Conservation (phyloP, 192 early-diverging fungal genomes). For the Ambispora gerdemannii region DNA sequence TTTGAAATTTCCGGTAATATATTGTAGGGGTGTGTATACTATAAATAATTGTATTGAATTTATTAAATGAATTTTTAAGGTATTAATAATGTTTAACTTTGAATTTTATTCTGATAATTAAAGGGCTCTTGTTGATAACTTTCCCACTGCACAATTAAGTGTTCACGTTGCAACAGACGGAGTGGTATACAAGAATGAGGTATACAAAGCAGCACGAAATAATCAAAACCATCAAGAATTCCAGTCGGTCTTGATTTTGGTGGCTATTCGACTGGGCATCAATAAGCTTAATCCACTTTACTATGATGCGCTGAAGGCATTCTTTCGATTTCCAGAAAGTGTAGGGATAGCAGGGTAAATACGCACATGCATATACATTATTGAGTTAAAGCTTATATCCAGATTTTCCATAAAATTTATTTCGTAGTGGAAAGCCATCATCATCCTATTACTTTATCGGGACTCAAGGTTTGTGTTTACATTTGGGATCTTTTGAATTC, state of each 20-base stretch:
- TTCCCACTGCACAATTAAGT: slow-evolving; percentile 53
- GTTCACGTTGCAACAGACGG: slow-evolving; percentile 83
- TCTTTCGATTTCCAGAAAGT: slow-evolving; percentile 72
- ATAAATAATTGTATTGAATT: too few relatives aligned
- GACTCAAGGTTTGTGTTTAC: slow-evolving; percentile 58
- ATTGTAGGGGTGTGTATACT: too few relatives aligned
- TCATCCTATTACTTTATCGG: slow-evolving; percentile 94
- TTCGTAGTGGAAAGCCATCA: slow-evolving; percentile 78
- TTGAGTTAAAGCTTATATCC: too few relatives aligned
- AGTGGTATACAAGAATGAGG: slow-evolving; percentile 72
- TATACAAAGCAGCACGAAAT: slow-evolving; percentile 50
- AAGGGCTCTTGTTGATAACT: slow-evolving; percentile 60
- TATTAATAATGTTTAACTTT: too few relatives aligned
- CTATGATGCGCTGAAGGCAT: slow-evolving; percentile 66
- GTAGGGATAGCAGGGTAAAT: slow-evolving; percentile 88
- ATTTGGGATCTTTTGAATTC: background rate
- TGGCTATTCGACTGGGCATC: slow-evolving; percentile 86
- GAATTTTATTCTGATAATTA: background rate
- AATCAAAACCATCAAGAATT: slow-evolving; percentile 44
- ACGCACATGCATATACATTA: too few relatives aligned
- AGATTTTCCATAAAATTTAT: too few relatives aligned
- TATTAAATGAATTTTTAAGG: too few relatives aligned
- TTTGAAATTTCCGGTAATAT: too few relatives aligned
- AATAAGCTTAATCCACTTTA: slow-evolving; percentile 88
- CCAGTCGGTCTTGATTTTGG: slow-evolving; percentile 76